Evolutionary conservation across 129 eudicot species (phyloP).

Genomic region (Logfia minima): DNA sequence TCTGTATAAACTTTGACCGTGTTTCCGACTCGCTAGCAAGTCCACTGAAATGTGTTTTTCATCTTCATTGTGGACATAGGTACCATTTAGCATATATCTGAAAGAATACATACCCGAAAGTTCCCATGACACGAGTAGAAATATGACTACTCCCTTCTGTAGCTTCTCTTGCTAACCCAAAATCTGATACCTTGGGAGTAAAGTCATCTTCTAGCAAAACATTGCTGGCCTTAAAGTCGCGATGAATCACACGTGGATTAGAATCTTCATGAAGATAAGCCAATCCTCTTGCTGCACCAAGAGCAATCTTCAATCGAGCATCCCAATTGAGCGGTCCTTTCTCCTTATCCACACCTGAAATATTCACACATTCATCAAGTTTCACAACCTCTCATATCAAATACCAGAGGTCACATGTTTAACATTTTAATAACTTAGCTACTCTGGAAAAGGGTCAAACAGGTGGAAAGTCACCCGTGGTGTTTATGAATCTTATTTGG

Average conservation of each 20-base stretch:
- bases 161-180: constrained; percentile 95
- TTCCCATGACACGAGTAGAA: constrained; percentile 98
- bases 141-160: constrained; percentile 93
- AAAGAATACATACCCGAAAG: constrained; percentile 74
- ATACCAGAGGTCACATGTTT: not conserved
- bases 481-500: not conserved
- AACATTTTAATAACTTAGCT: not conserved
- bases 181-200: constrained; percentile 98
- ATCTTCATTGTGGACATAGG: not conserved
- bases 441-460: not conserved
- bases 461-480: not conserved
- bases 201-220: constrained; percentile 85
- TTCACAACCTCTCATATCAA: not conserved
- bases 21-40: not conserved
- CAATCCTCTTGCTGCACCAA: constrained; percentile 95
- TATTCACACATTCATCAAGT: constrained; percentile 19
- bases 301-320: constrained; percentile 86
- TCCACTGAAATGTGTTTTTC: not conserved
- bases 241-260: constrained; percentile 97
- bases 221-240: constrained; percentile 93
- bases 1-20: not conserved
- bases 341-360: constrained; percentile 63
- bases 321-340: constrained; percentile 88
- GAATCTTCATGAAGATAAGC: constrained; percentile 99
- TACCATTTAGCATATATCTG: constrained; percentile 12